phyloP scores from a whole-genome alignment of 805 yeast species.

The Teunomyces aglyptinius region DNA sequence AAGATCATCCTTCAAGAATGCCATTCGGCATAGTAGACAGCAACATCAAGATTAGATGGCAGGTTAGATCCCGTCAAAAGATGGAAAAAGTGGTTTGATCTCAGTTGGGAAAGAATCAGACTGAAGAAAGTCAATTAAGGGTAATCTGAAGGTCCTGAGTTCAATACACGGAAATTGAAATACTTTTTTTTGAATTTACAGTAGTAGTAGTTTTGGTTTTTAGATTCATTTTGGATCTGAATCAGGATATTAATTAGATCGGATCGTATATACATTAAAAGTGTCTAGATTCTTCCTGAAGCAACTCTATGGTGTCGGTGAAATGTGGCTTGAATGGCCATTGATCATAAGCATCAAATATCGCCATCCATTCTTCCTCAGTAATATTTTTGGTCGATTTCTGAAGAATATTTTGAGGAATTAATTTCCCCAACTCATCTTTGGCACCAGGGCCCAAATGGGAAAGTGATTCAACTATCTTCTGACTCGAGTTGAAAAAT shows the following conservation, averaged over 20 bases:
- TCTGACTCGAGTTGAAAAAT: slow-evolving; percentile 33
- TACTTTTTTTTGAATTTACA: slow-evolving; percentile 7
- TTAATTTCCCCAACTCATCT: slow-evolving; percentile 42
- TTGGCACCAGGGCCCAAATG: slow-evolving; percentile 81
- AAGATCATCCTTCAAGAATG: background rate
- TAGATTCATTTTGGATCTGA: background rate
- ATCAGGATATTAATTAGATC: background rate
- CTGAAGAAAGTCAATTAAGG: slow-evolving; percentile 31
- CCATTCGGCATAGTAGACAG: background rate
- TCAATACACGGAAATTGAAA: slow-evolving; percentile 79
- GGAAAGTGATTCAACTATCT: slow-evolving; percentile 46
- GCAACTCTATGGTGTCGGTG: slow-evolving; percentile 12
- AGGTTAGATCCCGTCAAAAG: background rate
- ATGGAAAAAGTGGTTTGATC: slow-evolving; percentile 25
- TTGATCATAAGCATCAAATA: slow-evolving; percentile 51
- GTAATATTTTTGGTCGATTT: slow-evolving; percentile 50
- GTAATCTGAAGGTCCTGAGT: slow-evolving; percentile 83
- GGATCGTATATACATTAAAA: background rate
- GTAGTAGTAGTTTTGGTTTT: background rate
- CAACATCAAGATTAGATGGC: background rate
- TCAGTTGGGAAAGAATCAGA: slow-evolving; percentile 40
- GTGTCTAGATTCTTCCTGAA: slow-evolving; percentile 11
- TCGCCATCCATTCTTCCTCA: slow-evolving; percentile 49
- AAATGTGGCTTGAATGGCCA: slow-evolving; percentile 88
- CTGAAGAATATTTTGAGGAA: slow-evolving; percentile 34